These are phyloP conservation scores for Paramecium sexaurelia DNA, from an alignment of 73 alveolate species.

Conservation along the genomic window DNA sequence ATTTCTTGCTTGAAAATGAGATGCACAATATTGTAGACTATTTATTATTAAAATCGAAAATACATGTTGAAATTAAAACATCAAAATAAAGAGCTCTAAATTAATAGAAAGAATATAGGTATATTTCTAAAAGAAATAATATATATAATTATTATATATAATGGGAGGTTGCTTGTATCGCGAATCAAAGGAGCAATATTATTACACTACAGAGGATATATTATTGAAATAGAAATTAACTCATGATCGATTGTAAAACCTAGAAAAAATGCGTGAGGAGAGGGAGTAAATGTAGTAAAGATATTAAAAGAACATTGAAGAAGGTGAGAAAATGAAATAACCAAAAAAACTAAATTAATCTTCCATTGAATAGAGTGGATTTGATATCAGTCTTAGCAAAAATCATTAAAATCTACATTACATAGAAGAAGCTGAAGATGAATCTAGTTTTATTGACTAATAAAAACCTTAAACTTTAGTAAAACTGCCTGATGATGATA, in stretches of 20 bases:
- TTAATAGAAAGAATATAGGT: too few relatives aligned
- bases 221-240: neutral
- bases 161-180: neutral
- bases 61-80: too few relatives aligned
- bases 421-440: neutral
- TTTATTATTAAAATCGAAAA: too few relatives aligned
- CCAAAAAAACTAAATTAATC: neutral
- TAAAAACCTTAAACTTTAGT: neutral
- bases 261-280: neutral
- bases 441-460: neutral
- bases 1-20: too few relatives aligned
- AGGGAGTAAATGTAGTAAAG: slow-evolving; percentile 35
- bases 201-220: neutral
- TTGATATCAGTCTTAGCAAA: neutral
- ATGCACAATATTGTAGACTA: too few relatives aligned
- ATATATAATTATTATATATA: neutral
- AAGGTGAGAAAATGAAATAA: neutral
- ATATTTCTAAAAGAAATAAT: neutral
- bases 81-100: too few relatives aligned
- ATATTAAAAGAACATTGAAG: neutral
- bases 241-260: neutral
- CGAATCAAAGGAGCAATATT: neutral
- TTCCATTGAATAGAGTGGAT: neutral
- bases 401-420: neutral
- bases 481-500: neutral